Conservation (phyloP, 805 yeast genomes). For the Starmerella apis region DNA sequence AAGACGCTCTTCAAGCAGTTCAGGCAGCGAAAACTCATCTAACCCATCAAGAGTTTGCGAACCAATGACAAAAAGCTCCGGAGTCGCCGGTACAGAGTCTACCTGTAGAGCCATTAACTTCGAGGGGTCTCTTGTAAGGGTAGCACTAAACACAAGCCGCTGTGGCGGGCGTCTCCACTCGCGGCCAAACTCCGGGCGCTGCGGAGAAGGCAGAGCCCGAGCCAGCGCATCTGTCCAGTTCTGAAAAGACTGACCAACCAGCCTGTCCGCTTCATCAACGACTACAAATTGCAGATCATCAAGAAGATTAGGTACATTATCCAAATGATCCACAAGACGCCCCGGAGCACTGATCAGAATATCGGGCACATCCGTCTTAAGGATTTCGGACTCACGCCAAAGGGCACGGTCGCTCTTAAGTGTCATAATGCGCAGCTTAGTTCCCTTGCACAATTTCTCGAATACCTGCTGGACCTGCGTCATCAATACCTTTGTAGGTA, state of each 20-base stretch:
- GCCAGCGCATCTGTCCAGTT: constrained; percentile 64
- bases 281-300: constrained; percentile 52
- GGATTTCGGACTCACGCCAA: constrained; percentile 49
- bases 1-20: constrained; percentile 30
- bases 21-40: constrained; percentile 33
- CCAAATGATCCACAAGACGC: constrained; percentile 54
- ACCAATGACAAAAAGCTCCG: constrained; percentile 71
- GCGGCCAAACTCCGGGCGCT: constrained; percentile 12
- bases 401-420: constrained; percentile 47
- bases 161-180: constrained; percentile 37
- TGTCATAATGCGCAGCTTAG: constrained; percentile 52
- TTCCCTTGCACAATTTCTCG: constrained; percentile 50
- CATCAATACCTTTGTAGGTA: constrained; percentile 84
- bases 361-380: constrained; percentile 32
- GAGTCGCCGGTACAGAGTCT: constrained; percentile 30
- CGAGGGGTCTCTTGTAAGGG: constrained; percentile 87
- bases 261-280: constrained; percentile 88
- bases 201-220: constrained; percentile 17
- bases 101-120: constrained; percentile 64
- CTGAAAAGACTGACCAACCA: constrained; percentile 88
- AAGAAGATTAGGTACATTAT: constrained; percentile 43
- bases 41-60: constrained; percentile 32
- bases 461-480: constrained; percentile 68
- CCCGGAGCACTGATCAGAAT: constrained; percentile 63
- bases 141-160: constrained; percentile 80